Conservation (phyloP, 768 basidiomycete species). For the Favolaschia claudopus region DNA sequence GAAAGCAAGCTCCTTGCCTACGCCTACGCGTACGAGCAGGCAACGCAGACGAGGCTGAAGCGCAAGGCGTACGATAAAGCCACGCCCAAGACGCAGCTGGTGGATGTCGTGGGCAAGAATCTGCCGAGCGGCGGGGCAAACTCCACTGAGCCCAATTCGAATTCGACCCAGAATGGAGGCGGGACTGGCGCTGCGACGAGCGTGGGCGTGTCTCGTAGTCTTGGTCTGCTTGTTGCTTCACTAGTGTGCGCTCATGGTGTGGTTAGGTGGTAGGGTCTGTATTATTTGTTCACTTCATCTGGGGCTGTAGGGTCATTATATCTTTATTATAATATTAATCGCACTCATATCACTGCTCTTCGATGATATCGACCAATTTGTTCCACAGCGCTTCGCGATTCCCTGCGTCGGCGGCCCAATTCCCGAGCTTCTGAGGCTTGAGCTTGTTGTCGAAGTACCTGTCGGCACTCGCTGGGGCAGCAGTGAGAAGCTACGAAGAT, state of each 20-base stretch:
- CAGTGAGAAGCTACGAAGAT: neutral
- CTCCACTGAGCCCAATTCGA: neutral
- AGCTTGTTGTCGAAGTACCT: conserved; percentile 5
- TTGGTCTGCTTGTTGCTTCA: neutral
- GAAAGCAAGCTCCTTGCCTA: conserved; percentile 50
- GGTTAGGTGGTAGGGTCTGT: too few relatives aligned
- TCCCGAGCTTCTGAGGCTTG: neutral
- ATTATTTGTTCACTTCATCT: too few relatives aligned
- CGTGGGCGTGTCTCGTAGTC: neutral
- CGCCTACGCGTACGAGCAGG: conserved; percentile 58
- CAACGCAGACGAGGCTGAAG: conserved; percentile 46
- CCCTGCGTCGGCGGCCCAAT: neutral
- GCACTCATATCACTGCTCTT: too few relatives aligned
- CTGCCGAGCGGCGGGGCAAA: neutral
- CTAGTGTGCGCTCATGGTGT: neutral
- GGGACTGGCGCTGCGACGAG: neutral
- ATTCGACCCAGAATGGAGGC: neutral
- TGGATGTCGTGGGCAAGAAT: conserved; percentile 34
- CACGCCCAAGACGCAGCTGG: conserved; percentile 50
- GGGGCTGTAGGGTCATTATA: too few relatives aligned
- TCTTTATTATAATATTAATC: too few relatives aligned
- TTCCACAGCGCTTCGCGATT: neutral
- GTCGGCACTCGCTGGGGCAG: neutral
- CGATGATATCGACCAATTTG: neutral
- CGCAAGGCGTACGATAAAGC: conserved; percentile 45